Conservation (phyloP, 2,329 filamentous ascomycete species). For the Bertia moriformis region DNA sequence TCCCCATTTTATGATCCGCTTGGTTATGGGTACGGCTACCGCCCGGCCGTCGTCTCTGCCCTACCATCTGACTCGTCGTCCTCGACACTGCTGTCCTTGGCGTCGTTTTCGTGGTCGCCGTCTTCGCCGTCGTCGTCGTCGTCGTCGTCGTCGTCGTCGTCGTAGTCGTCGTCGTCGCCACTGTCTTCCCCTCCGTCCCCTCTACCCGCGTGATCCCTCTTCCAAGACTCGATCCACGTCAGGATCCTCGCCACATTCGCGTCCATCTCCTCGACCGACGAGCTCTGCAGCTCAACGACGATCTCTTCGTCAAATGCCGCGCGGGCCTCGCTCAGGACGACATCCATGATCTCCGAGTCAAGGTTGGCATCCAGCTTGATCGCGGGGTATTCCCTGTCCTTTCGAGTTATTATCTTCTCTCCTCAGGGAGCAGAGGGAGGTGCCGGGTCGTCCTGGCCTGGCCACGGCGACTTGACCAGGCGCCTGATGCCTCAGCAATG, state of each 20-base stretch:
- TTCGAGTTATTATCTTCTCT: constrained; percentile 2
- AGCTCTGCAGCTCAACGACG: constrained; percentile 76
- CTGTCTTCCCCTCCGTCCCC: constrained; percentile 8
- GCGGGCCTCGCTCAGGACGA: constrained; percentile 75
- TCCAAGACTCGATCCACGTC: constrained; percentile 73
- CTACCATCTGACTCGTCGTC: no score
- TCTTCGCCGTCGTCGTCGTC: background rate
- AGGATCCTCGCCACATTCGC: constrained; percentile 73
- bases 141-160: background rate
- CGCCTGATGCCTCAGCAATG: no score
- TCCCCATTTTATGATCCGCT: no score
- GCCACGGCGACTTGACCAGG: no score
- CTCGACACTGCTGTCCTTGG: background rate
- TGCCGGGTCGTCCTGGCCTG: no score
- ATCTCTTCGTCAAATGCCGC: constrained; percentile 78
- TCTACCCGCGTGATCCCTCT: constrained; percentile 38
- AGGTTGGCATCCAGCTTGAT: constrained; percentile 89
- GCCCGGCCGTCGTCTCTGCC: no score
- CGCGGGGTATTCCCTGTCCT: constrained; percentile 66
- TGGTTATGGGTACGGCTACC: no score
- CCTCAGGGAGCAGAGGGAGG: no score
- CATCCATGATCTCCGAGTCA: constrained; percentile 94
- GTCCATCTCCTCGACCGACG: constrained; percentile 73
- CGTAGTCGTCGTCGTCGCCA: background rate
- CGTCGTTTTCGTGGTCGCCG: background rate